A percentile compares a stretch with the other conserved stretches of the same genome.
phyloP scores from a whole-genome alignment of 805 yeast species.

The Grigorovia yakushimaensis region DNA sequence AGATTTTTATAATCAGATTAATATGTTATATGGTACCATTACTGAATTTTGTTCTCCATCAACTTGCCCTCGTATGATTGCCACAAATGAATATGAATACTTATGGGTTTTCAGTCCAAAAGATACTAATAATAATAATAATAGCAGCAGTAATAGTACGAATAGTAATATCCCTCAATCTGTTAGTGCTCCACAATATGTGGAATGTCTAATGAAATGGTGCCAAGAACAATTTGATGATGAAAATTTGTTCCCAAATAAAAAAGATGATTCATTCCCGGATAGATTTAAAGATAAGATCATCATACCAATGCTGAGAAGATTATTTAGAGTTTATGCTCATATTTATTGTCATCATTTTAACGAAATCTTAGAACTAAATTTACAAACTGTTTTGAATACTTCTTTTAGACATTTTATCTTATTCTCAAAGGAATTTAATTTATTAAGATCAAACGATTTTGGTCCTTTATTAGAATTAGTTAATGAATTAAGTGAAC shows the following conservation, averaged over 20 bases:
- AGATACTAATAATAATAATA: conserved; percentile 16
- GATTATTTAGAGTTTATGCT: conserved; percentile 89
- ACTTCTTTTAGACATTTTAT: conserved; percentile 93
- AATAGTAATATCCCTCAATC: conserved; percentile 63
- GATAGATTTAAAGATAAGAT: conserved; percentile 60
- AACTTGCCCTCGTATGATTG: conserved; percentile 96
- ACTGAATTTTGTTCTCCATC: conserved; percentile 93
- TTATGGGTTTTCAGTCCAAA: conserved; percentile 76
- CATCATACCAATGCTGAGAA: conserved; percentile 78
- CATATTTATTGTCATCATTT: conserved; percentile 97
- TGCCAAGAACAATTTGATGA: conserved; percentile 87
- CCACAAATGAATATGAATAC: conserved; percentile 93
- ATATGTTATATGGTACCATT: conserved; percentile 91
- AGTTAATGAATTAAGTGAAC: conserved; percentile 39
- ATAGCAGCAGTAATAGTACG: conserved; percentile 26
- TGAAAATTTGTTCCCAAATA: conserved; percentile 81
- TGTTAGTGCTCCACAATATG: conserved; percentile 89
- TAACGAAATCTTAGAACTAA: conserved; percentile 87
- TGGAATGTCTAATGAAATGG: conserved; percentile 91
- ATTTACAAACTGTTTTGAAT: conserved; percentile 84
- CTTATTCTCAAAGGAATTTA: conserved; percentile 75
- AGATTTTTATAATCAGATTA: conserved; percentile 90
- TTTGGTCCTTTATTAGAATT: conserved; percentile 87
- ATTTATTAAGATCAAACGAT: conserved; percentile 66
- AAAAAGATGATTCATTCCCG: conserved; percentile 87